These are phyloP conservation scores for Mollisiaceae sp. DNA, from an alignment of 2,329 filamentous ascomycete genomes.

Conservation along the genomic window DNA sequence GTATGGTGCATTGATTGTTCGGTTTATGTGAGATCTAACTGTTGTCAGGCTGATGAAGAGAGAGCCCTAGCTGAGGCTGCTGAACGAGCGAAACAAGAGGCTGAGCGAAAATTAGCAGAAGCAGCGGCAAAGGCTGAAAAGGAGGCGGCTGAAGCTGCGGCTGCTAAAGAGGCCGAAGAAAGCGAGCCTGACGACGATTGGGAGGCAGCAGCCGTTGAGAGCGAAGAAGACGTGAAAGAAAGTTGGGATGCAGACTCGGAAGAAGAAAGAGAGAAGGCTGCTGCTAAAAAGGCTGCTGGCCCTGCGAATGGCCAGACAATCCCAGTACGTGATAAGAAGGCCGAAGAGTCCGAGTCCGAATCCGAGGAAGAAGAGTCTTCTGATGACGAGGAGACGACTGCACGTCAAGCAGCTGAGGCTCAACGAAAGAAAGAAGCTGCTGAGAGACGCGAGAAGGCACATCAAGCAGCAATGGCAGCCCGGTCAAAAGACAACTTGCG, in stretches of 20 bases:
- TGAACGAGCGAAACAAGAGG: constrained; percentile 71
- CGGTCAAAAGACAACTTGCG: constrained; percentile 93
- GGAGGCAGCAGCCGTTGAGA: constrained; percentile 81
- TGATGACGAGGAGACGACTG: constrained; percentile 76
- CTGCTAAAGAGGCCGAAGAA: constrained; percentile 58
- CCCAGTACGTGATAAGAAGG: constrained; percentile 32
- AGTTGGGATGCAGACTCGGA: constrained; percentile 90
- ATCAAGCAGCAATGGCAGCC: constrained; percentile 89
- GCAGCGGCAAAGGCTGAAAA: constrained; percentile 65
- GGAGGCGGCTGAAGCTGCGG: constrained; percentile 61
- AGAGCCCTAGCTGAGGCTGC: constrained; percentile 78
- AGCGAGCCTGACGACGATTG: constrained; percentile 81
- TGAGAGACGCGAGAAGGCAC: constrained; percentile 84
- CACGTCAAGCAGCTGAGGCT: constrained; percentile 72
- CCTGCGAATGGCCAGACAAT: constrained; percentile 32
- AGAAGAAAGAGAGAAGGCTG: constrained; percentile 61
- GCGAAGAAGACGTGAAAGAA: constrained; percentile 82
- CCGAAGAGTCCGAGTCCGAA: constrained; percentile 61
- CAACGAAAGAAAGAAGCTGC: constrained; percentile 87
- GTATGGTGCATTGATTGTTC: constrained; percentile 43
- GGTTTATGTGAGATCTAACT: constrained; percentile 24
- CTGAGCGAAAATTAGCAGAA: constrained; percentile 68
- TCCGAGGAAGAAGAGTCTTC: constrained; percentile 60
- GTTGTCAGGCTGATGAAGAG: constrained; percentile 70
- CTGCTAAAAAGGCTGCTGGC: constrained; percentile 38